phyloP scores from a whole-genome alignment of 768 basidiomycete genomes.

The Hypsizygus marmoreus region DNA sequence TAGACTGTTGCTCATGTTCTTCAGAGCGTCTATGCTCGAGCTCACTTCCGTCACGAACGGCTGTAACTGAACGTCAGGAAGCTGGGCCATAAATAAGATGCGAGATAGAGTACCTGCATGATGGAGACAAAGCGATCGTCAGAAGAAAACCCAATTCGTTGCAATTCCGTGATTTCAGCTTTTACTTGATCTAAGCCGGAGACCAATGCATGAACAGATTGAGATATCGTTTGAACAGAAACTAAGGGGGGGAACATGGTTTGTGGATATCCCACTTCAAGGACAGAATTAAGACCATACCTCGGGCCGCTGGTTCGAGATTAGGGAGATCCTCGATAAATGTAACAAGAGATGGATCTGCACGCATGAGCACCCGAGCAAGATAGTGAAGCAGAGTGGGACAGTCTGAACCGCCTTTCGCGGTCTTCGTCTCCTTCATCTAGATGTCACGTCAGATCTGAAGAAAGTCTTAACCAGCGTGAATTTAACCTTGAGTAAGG shows the following conservation, averaged over 20 bases:
- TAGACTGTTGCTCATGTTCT: constrained; percentile 57
- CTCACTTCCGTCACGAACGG: constrained; percentile 53
- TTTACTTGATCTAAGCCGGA: constrained; percentile 58
- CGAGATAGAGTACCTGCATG: constrained; percentile 59
- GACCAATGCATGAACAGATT: constrained; percentile 60
- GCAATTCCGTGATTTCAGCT: constrained; percentile 51
- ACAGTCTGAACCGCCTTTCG: constrained; percentile 64
- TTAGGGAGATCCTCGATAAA: constrained; percentile 84
- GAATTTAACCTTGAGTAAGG: constrained; percentile 68
- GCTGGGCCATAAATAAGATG: not conserved
- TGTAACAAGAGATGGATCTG: constrained; percentile 61
- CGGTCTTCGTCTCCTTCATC: constrained; percentile 85
- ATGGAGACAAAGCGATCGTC: constrained; percentile 66
- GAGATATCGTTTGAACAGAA: constrained; percentile 65
- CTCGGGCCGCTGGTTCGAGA: constrained; percentile 79
- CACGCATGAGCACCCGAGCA: constrained; percentile 70
- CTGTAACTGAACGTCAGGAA: constrained; percentile 24
- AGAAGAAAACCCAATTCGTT: constrained; percentile 29
- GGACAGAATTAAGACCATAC: constrained; percentile 40
- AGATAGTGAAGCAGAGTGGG: constrained; percentile 92
- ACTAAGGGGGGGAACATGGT: constrained; percentile 43
- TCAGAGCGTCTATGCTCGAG: constrained; percentile 63
- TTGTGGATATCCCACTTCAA: not conserved
- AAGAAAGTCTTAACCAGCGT: constrained; percentile 4
- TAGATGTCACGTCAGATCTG: constrained; percentile 26